phyloP scores from a whole-genome alignment of 179 eudicot genomes.

The Nepenthes alata region DNA sequence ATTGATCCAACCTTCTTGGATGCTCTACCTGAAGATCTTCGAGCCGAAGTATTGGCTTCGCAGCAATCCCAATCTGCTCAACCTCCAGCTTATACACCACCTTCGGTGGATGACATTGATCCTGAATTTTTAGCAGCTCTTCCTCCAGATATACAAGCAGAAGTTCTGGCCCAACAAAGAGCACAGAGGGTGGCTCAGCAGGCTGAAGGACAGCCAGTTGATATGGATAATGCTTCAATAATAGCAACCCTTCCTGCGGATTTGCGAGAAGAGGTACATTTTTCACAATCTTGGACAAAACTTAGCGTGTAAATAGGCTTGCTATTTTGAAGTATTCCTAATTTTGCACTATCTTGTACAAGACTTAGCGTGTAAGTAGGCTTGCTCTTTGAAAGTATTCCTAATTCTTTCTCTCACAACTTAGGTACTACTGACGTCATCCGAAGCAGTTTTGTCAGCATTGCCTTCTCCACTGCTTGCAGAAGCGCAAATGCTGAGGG shows the following conservation, averaged over 20 bases:
- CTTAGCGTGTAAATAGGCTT: not conserved
- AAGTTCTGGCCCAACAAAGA: slow-evolving; percentile 94
- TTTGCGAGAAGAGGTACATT: slow-evolving; percentile 89
- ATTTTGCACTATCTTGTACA: slow-evolving; percentile 1
- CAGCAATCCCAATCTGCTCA: slow-evolving; percentile 80
- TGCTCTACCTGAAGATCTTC: slow-evolving; percentile 94
- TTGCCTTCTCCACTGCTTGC: slow-evolving; percentile 94
- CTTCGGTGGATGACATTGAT: slow-evolving; percentile 92
- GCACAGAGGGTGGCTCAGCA: slow-evolving; percentile 83
- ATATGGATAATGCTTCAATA: slow-evolving; percentile 98
- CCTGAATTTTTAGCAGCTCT: slow-evolving; percentile 98
- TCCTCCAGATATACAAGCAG: slow-evolving; percentile 95
- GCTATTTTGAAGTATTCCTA: not conserved
- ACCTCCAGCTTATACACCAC: slow-evolving; percentile 68
- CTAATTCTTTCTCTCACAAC: slow-evolving; percentile 10
- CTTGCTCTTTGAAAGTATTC: not conserved
- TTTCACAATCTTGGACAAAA: not conserved
- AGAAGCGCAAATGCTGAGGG: slow-evolving; percentile 98
- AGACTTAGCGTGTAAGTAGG: not conserved
- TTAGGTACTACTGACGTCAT: slow-evolving; percentile 89
- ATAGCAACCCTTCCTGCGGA: slow-evolving; percentile 99
- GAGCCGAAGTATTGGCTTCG: slow-evolving; percentile 97
- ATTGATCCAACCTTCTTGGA: slow-evolving; percentile 98
- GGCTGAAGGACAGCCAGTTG: slow-evolving; percentile 97
- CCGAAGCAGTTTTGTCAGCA: slow-evolving; percentile 95